A percentile compares a stretch with the other conserved stretches of the same genome.
Conservation (phyloP, 192 early-diverging fungal genomes). For the Thoreauomyces humboldtii region DNA sequence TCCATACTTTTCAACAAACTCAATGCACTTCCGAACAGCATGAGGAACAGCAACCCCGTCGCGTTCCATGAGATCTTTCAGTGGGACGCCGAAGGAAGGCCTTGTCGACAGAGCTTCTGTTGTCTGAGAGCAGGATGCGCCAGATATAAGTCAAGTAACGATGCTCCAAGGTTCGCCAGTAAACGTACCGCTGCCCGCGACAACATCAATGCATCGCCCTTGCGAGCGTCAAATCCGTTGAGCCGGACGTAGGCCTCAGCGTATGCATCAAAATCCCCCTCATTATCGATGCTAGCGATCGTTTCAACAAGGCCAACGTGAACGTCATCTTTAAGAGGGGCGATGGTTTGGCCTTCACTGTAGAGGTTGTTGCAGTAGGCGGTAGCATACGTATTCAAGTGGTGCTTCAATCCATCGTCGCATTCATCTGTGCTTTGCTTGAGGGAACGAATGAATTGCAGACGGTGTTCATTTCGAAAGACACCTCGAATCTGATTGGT, state of each 20-base stretch:
- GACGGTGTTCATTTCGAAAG: constrained; percentile 79
- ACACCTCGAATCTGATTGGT: constrained; percentile 74
- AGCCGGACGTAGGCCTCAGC: not conserved
- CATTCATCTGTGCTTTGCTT: constrained; percentile 85
- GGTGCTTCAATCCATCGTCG: constrained; percentile 73
- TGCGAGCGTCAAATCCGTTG: too few species aligned
- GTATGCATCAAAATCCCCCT: constrained; percentile 43
- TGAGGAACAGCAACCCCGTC: constrained; percentile 72
- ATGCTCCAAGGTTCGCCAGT: too few species aligned
- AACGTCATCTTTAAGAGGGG: too few species aligned
- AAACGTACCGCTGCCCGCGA: too few species aligned
- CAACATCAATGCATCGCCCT: too few species aligned
- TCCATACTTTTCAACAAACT: constrained; percentile 75
- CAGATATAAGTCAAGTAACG: not conserved
- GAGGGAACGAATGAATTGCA: constrained; percentile 70
- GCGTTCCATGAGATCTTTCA: constrained; percentile 67
- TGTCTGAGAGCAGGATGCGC: constrained; percentile 30
- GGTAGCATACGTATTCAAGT: constrained; percentile 30
- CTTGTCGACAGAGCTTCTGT: constrained; percentile 51
- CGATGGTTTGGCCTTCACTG: not conserved
- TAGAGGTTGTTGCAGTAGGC: too few species aligned
- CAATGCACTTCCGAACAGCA: constrained; percentile 76
- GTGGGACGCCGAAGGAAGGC: constrained; percentile 79
- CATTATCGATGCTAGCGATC: constrained; percentile 41
- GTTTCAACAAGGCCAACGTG: constrained; percentile 29